phyloP scores from a whole-genome alignment of 257 asterid species.

The Rubia yunnanensis region DNA sequence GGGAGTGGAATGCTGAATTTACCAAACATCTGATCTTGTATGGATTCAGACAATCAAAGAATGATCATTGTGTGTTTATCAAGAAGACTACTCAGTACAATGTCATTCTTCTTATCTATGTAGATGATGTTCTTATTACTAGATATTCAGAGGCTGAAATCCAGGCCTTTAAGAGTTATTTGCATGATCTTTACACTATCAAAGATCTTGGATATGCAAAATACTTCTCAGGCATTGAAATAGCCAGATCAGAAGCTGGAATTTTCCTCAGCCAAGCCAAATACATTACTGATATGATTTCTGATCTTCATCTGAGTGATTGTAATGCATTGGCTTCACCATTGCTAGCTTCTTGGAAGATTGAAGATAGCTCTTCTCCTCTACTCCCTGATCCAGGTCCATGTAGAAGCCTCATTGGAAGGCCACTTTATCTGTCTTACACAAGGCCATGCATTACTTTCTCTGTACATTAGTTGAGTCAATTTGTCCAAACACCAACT shows the following conservation, averaged over 20 bases:
- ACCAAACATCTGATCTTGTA: background rate
- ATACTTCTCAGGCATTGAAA: background rate
- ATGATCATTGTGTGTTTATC: background rate
- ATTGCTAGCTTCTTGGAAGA: background rate
- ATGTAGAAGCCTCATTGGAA: background rate
- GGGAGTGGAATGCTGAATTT: background rate
- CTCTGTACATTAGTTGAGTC: too few relatives aligned
- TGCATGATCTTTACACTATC: background rate
- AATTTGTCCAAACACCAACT: too few relatives aligned
- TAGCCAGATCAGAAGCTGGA: too few relatives aligned
- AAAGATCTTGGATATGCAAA: background rate
- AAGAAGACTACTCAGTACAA: background rate
- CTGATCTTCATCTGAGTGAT: too few relatives aligned
- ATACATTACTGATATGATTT: too few relatives aligned
- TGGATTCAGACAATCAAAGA: background rate
- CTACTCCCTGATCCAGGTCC: background rate
- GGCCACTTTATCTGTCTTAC: background rate
- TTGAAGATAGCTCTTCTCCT: background rate
- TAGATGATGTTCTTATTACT: background rate
- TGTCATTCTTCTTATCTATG: background rate
- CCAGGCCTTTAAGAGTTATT: too few relatives aligned
- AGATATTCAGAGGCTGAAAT: background rate
- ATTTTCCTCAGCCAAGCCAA: too few relatives aligned
- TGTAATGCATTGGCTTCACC: background rate
- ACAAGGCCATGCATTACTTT: background rate